Evolutionary conservation across 176 grass and related monocot genomes (phyloP).

Genomic region (Eragrostis curvula): DNA sequence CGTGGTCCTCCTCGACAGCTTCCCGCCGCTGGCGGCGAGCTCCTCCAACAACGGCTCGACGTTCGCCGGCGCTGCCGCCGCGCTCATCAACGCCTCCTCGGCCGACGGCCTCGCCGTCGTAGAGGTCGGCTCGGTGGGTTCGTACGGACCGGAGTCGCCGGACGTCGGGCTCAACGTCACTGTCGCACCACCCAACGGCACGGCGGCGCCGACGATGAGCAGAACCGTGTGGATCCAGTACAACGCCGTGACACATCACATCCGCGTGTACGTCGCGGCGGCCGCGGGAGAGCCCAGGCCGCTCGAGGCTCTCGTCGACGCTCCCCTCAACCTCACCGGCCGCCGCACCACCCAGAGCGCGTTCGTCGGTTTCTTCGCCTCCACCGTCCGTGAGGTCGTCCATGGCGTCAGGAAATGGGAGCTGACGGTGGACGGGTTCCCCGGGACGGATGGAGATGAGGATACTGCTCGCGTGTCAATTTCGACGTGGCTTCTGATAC

Average conservation of each 20-base stretch:
- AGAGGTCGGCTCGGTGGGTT: neutral
- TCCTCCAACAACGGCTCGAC: too few relatives aligned
- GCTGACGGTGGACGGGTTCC: neutral
- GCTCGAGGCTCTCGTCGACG: neutral
- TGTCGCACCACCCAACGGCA: neutral
- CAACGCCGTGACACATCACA: neutral
- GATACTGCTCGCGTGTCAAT: neutral
- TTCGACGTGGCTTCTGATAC: neutral
- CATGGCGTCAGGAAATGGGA: neutral
- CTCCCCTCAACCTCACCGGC: neutral
- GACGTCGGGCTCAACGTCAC: slow-evolving; percentile 4
- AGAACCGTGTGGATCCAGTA: slow-evolving; percentile 14
- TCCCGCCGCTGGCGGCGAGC: neutral
- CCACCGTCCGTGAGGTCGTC: neutral
- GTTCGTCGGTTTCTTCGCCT: slow-evolving; percentile 8
- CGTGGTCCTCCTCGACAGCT: slow-evolving; percentile 22
- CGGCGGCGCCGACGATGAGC: neutral
- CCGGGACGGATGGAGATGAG: neutral
- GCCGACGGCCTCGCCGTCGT: neutral
- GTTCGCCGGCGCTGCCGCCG: too few relatives aligned
- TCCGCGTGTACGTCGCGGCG: neutral
- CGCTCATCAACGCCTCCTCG: neutral
- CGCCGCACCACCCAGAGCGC: slow-evolving; percentile 2
- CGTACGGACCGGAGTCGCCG: neutral
- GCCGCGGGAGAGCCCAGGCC: neutral